Percentiles rank a stretch among this genome's conserved stretches.
phyloP scores from a whole-genome alignment of 1,139 yeast genomes.

The Suhomyces panamericanus region DNA sequence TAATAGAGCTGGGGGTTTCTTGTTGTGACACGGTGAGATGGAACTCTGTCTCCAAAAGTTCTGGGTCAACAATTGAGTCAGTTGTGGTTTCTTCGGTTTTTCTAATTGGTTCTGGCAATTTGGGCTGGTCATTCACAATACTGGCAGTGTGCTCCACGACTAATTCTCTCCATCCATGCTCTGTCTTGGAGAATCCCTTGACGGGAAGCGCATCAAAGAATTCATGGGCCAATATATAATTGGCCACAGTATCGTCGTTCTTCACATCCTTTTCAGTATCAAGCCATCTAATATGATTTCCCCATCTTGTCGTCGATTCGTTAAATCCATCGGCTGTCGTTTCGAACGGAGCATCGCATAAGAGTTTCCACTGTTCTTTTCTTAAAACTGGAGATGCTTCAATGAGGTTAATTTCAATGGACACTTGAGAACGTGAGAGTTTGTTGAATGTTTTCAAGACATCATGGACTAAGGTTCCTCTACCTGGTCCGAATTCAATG shows the following conservation, averaged over 20 bases:
- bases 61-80: conserved; percentile 7
- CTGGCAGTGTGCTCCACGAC: conserved; percentile 57
- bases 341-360: conserved; percentile 38
- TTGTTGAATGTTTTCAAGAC: conserved; percentile 49
- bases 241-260: conserved; percentile 41
- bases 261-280: conserved; percentile 62
- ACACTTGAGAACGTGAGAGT: conserved; percentile 32
- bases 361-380: conserved; percentile 50
- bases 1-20: conserved; percentile 63
- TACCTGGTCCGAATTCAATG: conserved; percentile 90
- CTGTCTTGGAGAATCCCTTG: conserved; percentile 62
- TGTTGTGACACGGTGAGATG: conserved; percentile 59
- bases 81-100: background rate
- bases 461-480: conserved; percentile 78
- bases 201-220: conserved; percentile 87
- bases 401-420: conserved; percentile 54
- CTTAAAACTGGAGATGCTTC: conserved; percentile 75
- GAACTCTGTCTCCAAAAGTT: conserved; percentile 45
- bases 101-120: conserved; percentile 22
- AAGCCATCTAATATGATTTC: conserved; percentile 62
- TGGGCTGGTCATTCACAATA: conserved; percentile 41
- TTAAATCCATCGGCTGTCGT: conserved; percentile 35
- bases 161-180: conserved; percentile 75
- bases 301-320: conserved; percentile 51
- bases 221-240: conserved; percentile 78